These are phyloP conservation scores for Diplosphaera chodatii DNA, from an alignment of 139 green algal genomes.

Conservation along the genomic window DNA sequence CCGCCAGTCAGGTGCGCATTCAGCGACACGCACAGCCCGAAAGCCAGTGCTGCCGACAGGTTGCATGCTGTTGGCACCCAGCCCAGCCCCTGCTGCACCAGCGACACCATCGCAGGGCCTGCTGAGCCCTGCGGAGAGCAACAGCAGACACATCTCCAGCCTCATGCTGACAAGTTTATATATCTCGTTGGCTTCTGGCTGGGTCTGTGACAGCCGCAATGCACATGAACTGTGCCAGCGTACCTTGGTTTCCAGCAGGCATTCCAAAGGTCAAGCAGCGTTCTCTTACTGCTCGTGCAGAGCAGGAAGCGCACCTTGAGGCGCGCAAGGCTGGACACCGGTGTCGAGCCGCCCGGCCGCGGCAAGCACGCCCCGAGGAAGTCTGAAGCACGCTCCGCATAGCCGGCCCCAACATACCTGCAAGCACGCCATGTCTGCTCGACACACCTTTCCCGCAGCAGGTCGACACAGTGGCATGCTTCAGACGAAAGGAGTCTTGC, in stretches of 20 bases:
- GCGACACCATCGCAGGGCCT: conserved; percentile 37
- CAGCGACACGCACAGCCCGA: conserved; percentile 60
- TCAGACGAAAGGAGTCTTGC: no score
- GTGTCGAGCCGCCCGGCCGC: conserved; percentile 2
- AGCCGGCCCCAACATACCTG: conserved; percentile 10
- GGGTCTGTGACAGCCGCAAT: no score
- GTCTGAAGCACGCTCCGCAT: conserved; percentile 17
- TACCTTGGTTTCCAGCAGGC: no score
- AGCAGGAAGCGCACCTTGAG: conserved; percentile 7
- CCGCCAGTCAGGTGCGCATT: conserved; percentile 37
- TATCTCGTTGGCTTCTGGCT: no score
- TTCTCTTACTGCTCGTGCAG: no score
- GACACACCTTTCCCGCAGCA: no score
- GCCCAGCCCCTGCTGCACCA: conserved; percentile 44
- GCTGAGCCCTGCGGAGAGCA: conserved; percentile 30
- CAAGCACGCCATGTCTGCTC: neutral
- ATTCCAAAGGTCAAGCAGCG: no score
- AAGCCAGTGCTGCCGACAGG: conserved; percentile 59
- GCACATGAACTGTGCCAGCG: no score
- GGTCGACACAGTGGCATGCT: no score
- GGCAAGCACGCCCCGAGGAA: conserved; percentile 46
- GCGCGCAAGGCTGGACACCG: neutral
- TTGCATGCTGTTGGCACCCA: conserved; percentile 85
- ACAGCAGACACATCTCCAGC: no score
- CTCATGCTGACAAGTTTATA: no score